Conservation (phyloP, 495 filamentous ascomycete genomes). For the Neurospora africana region DNA sequence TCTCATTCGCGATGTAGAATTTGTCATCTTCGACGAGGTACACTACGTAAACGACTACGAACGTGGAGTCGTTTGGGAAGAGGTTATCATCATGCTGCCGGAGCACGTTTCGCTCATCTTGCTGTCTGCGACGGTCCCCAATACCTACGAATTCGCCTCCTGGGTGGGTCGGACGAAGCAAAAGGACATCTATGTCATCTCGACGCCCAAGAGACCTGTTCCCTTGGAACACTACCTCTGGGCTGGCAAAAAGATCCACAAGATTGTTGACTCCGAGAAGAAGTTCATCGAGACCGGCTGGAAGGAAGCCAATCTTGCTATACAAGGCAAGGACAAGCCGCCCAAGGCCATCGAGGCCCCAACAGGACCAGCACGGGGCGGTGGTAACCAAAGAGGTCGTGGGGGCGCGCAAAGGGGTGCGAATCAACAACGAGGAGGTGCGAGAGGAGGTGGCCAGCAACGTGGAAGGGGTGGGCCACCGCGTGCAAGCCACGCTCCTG, state of each 20-base stretch:
- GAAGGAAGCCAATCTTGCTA: conserved; percentile 81
- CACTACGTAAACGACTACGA: conserved; percentile 99
- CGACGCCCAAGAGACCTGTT: conserved; percentile 88
- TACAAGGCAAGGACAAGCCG: conserved; percentile 71
- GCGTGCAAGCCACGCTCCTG: conserved; percentile 48
- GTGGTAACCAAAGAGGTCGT: conserved; percentile 41
- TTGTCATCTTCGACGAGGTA: conserved; percentile 98
- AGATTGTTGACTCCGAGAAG: conserved; percentile 90
- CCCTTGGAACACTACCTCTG: conserved; percentile 94
- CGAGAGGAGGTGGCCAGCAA: conserved; percentile 46
- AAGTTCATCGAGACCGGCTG: conserved; percentile 80
- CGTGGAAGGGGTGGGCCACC: conserved; percentile 49
- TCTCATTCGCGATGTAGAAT: conserved; percentile 93
- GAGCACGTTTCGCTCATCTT: conserved; percentile 93
- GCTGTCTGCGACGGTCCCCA: conserved; percentile 92
- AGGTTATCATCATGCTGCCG: conserved; percentile 98
- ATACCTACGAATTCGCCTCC: conserved; percentile 93
- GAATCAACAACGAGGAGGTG: conserved; percentile 40
- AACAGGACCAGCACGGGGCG: conserved; percentile 32
- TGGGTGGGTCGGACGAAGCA: conserved; percentile 98
- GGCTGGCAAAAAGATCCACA: conserved; percentile 83
- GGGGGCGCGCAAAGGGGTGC: conserved; percentile 46
- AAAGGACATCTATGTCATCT: conserved; percentile 98
- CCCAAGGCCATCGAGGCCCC: conserved; percentile 45
- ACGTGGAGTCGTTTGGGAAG: conserved; percentile 96